Base-by-base conservation (phyloP, 208 protist genomes). In the Angomonas ambiguus region DNA sequence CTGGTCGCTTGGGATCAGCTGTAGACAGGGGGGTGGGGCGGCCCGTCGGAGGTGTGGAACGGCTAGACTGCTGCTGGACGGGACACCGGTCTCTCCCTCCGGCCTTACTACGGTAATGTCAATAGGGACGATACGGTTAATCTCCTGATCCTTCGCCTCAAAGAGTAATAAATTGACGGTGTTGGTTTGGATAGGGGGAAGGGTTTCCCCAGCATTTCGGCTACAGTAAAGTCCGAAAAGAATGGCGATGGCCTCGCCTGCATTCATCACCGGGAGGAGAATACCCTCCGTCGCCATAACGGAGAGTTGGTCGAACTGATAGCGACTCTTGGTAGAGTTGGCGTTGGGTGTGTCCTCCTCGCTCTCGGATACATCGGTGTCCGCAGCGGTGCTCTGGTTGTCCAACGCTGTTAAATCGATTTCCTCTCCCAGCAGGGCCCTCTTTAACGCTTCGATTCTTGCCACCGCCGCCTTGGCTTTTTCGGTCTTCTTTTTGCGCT, bases 401-500 rank as follows among this genome's bases (percentile, higher is more conserved):
- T 69, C 76, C 61, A 78, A 24, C n/a, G 72, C 70, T 38, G 61
- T 77, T 16, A 84, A 51, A 61, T 93, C 83, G 0, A 91, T 80
- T 41, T 89, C 83, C 42, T 87, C 82, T 0, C 89, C 89, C 20
- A 75, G 77, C 18, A 95, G 51, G n/a, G 80, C 78, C 13, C 80
- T 68, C 28, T 79, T 74, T 56, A 92, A 71, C 22, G 64, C 59
- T 30, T 88, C 84, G 20, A 91, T 91, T 62, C 87, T 83, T 20
- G 76, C 74, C 53, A 74, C 72, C 24, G 84, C 79, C 6, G 72
- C 79, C 13, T 78, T 76, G 1, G 82, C 62, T 62, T 95, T 95
- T 30, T 95, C 84, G n/a, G 66, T 66, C 71, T 95, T 95, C 61
- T 93, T 91, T 34, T 95, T 95, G 20, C 89, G 79, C 28, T 77